Conservation (phyloP, 441 rosid species). For the Croton setiger region DNA sequence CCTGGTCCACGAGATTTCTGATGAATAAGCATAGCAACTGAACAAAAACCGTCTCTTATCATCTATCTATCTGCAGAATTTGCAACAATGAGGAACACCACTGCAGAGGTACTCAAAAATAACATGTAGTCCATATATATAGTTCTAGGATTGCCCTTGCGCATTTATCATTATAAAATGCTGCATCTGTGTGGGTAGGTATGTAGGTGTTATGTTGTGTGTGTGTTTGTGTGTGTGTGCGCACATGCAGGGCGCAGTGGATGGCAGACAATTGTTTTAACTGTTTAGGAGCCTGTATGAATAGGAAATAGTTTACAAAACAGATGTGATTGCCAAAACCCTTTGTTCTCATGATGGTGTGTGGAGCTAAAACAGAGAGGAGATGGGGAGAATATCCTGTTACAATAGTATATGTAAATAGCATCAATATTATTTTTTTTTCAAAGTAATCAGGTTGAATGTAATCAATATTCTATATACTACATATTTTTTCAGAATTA, state of each 20-base stretch:
- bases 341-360: not conserved
- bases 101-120: too few relatives aligned
- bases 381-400: not conserved
- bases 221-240: too few relatives aligned
- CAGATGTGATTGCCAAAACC: not conserved
- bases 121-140: not conserved
- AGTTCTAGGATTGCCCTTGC: not conserved
- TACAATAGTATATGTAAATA: not conserved
- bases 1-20: conserved; percentile 40
- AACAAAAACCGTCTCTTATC: conserved; percentile 1
- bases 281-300: not conserved
- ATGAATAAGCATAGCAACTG: conserved; percentile 14
- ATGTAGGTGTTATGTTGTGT: too few relatives aligned
- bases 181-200: too few relatives aligned
- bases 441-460: conserved; percentile 1
- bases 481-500: too few relatives aligned
- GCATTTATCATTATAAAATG: not conserved
- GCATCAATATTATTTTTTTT: not conserved
- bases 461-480: not conserved
- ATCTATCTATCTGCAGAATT: not conserved
- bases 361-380: not conserved
- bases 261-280: too few relatives aligned
- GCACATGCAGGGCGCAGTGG: too few relatives aligned
- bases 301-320: not conserved
- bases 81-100: not conserved